Evolutionary conservation across 108 stramenopile genomes (phyloP).

Genomic region (Fistulifera pelliculosa): DNA sequence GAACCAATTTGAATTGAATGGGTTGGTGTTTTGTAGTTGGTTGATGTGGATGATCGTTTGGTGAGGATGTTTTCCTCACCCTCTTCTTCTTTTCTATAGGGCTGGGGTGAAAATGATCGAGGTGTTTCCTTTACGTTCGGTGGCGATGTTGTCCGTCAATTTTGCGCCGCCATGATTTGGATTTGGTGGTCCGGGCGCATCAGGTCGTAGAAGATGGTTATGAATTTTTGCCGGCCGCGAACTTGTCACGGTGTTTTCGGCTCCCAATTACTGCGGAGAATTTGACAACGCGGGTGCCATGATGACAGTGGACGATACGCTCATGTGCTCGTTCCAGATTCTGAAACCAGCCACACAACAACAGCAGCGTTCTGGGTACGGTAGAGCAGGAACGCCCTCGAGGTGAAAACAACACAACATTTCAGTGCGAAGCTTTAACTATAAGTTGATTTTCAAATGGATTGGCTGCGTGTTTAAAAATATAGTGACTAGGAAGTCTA

Average conservation of each 20-base stretch:
- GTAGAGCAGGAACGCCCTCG: conserved; percentile 58
- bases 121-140: conserved; percentile 99
- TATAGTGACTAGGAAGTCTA: too few species aligned
- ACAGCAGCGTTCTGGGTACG: conserved; percentile 51
- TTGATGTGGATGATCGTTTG: too few species aligned
- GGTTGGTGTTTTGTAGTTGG: too few species aligned
- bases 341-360: conserved; percentile 85
- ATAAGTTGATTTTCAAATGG: too few species aligned
- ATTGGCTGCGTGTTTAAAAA: too few species aligned
- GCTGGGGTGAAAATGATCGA: conserved; percentile 99
- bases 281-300: conserved; percentile 98
- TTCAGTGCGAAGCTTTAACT: conserved; percentile 33
- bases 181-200: conserved; percentile 97
- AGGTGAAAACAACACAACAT: conserved; percentile 25
- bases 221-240: conserved; percentile 97
- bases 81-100: conserved; percentile 26
- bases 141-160: conserved; percentile 96
- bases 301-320: conserved; percentile 95
- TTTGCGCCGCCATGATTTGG: conserved; percentile 97
- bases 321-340: conserved; percentile 96
- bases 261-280: conserved; percentile 98
- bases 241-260: conserved; percentile 94
- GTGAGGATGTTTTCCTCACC: neutral
- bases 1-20: too few species aligned
- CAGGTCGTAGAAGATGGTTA: conserved; percentile 99